Evolutionary conservation across 2,329 filamentous ascomycete genomes (phyloP), one percentile per base, ranked within the genome.

Genomic region (Aspergillus flavus): DNA sequence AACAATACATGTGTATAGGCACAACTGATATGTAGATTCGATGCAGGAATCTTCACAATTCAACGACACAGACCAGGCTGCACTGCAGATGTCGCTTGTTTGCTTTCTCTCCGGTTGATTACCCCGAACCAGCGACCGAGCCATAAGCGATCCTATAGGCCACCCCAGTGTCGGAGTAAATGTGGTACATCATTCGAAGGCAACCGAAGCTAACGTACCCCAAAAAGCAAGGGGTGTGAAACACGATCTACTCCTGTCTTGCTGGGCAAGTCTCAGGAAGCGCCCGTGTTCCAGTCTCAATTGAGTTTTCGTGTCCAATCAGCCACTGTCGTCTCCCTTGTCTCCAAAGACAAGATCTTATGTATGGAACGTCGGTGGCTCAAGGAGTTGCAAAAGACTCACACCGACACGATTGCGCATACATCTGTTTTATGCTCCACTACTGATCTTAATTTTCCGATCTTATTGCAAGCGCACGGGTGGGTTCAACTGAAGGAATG

Each of bases 181-280:
- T 39, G 52, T 41, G 39, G 39, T 41, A 41, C 36, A 41, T 41
- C 36, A 41, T 10, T 41, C n/a, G n/a, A 54, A 23, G 30, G 32
- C 32, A 34, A n/a, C 39, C 19, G 19, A 48, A 36, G 26, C 41
- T 48, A 61, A 64, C 61, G 58, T 65, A 58, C 58, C 58, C 58
- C 54, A 32, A 58, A 50, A 52, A 58, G 70, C 64, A 72, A 71
- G 69, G 69, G 65, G 64, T 58, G 53, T 53, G 61, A 66, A 61
- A 67, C 66, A 69, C 63, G 65, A 65, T 64, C 59, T 64, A 53
- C 34, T 36, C 52, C n/a, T 53, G 50, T 61, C 61, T 57, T 48
- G 58, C 59, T 56, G 52, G 26, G 12, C 50, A 68, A 53, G 50
- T 55, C 57, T 57, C 57, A 65, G 58, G 58, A 67, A 57, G 32